Conservation (phyloP, 345 rosid species). For the Corchorus olitorius region DNA sequence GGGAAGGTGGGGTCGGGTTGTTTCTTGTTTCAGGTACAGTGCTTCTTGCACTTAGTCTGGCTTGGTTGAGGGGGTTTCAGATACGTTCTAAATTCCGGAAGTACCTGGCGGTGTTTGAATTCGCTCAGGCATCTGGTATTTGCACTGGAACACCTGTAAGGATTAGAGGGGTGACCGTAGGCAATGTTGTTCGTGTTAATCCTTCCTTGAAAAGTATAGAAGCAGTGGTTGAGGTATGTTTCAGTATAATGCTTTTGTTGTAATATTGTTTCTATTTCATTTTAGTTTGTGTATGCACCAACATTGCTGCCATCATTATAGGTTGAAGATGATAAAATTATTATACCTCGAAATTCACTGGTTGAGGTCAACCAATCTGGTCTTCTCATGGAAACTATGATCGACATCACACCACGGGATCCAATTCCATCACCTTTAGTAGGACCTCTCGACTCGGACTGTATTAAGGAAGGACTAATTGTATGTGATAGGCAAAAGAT, state of each 20-base stretch:
- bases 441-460: conserved; percentile 78
- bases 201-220: conserved; percentile 91
- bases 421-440: conserved; percentile 85
- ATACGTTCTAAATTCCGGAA: conserved; percentile 82
- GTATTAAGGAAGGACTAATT: conserved; percentile 83
- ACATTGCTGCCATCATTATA: conserved; percentile 23
- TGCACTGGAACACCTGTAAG: conserved; percentile 92
- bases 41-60: conserved; percentile 80
- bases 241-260: conserved; percentile 16
- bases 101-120: conserved; percentile 80
- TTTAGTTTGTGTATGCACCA: conserved; percentile 17
- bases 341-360: conserved; percentile 84
- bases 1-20: conserved; percentile 99
- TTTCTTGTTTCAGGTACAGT: conserved; percentile 88
- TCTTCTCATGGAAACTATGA: conserved; percentile 94
- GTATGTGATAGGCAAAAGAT: conserved; percentile 91
- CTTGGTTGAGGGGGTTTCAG: conserved; percentile 90
- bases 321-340: conserved; percentile 95
- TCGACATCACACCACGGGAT: conserved; percentile 83
- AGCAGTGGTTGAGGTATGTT: conserved; percentile 86
- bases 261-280: neutral
- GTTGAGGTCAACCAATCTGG: conserved; percentile 99
- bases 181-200: conserved; percentile 81
- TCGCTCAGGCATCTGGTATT: conserved; percentile 84
- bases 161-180: conserved; percentile 96